Conservation (phyloP, 139 green algal species). For the Chlorella vulgaris region DNA sequence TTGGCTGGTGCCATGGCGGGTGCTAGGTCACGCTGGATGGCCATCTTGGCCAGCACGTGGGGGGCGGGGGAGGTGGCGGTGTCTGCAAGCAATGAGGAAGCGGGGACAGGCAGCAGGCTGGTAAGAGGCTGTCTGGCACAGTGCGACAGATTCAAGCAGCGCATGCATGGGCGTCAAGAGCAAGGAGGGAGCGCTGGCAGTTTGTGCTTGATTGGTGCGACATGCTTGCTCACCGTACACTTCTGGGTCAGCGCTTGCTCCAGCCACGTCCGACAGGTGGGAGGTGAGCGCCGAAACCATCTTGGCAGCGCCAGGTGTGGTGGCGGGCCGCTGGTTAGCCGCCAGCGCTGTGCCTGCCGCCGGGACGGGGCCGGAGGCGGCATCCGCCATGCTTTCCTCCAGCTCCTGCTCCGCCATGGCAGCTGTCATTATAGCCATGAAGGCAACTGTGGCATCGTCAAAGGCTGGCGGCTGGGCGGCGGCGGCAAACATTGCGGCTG, state of each 20-base stretch:
- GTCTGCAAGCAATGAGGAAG: slow-evolving; percentile 5
- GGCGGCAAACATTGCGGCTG: slow-evolving; percentile 2
- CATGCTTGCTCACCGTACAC: slow-evolving; percentile 29
- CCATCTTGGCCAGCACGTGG: slow-evolving; percentile 11
- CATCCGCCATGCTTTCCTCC: slow-evolving; percentile 24
- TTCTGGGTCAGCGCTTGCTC: slow-evolving; percentile 5
- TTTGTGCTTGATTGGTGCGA: too few relatives aligned
- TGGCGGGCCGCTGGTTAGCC: not conserved
- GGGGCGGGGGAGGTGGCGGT: slow-evolving; percentile 37
- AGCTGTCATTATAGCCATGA: not conserved
- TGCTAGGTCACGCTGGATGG: not conserved
- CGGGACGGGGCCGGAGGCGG: not conserved
- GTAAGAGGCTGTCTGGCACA: not conserved
- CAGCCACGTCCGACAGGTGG: slow-evolving; percentile 34
- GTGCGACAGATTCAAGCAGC: too few relatives aligned
- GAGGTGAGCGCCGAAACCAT: slow-evolving; percentile 29
- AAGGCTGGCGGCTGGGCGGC: not conserved
- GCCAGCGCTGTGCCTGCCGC: not conserved
- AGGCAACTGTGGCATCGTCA: not conserved
- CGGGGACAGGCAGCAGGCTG: too few relatives aligned
- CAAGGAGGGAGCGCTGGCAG: too few relatives aligned
- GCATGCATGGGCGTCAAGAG: too few relatives aligned
- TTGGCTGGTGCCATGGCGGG: not conserved
- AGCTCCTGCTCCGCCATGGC: slow-evolving; percentile 10
- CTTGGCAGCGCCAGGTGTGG: not conserved